Evolutionary conservation across 768 basidiomycete species (phyloP), one percentile per base, ranked within the genome.

Genomic region (Mycena vitilis): DNA sequence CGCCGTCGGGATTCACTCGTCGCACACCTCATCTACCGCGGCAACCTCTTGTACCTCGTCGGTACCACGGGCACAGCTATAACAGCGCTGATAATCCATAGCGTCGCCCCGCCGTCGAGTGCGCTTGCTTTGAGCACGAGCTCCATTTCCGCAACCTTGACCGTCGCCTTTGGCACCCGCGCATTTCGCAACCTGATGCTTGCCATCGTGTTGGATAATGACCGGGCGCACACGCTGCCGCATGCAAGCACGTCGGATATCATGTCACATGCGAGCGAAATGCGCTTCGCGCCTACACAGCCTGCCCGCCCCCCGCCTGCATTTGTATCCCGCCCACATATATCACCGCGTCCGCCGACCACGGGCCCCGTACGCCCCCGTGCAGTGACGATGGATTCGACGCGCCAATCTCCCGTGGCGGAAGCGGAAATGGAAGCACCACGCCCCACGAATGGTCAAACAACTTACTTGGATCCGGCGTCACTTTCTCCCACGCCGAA

Each of bases 151-250:
- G 53, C 61, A 0, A 53, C 52, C 0, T n/a, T 70, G 23, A 66
- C 51, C 0, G 22, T 49, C 4, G 60, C 60, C 8, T 66, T 70
- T 13, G 56, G 64, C 22, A 66, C 64, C 2, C 69, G 69, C 7
- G 69, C 47, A 2, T 70, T 70, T 44, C 59, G 69, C 40, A 70
- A 70, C 18, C 20, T 66, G 16, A 63, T 63, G 69, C 69, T 70
- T 7, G 69, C 69, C 13, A 9, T 8, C 1, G 65, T 42, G 3
- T 37, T 63, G 38, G 69, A 63, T 18, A 22, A 25, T 0, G 65
- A 66, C 10, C 42, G 51, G 23, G 36, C 20, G 9, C 57, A 49
- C 10, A 9, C 16, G 2, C 49, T 58, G 8, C 54, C 60, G 5
- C 65, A 70, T 37, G 63, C 68, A 1, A 65, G 59, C 54, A 23